These are phyloP conservation scores for Aspergillus costaricaensis DNA, from an alignment of 2,329 filamentous ascomycete genomes.

Conservation along the genomic window DNA sequence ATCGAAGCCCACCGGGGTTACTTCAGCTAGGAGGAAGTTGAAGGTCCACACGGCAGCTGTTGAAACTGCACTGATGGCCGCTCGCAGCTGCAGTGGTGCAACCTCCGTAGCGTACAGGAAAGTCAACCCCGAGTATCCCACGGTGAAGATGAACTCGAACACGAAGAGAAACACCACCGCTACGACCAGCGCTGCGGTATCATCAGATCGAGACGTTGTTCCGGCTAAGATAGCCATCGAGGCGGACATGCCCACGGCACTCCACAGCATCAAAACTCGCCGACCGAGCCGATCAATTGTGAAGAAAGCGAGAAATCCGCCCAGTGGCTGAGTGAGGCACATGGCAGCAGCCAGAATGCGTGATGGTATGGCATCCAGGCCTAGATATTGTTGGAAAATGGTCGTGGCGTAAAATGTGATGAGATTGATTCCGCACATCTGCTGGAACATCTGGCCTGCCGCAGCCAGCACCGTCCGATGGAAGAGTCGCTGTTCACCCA, in stretches of 20 bases:
- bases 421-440: constrained; percentile 41
- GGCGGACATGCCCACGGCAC: constrained; percentile 30
- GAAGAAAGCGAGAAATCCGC: constrained; percentile 49
- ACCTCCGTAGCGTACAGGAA: constrained; percentile 64
- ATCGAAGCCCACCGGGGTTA: constrained; percentile 42
- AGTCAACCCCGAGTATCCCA: constrained; percentile 61
- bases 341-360: constrained; percentile 34
- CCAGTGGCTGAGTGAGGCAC: constrained; percentile 38
- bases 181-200: constrained; percentile 52
- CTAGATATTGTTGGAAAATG: constrained; percentile 42
- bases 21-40: constrained; percentile 41
- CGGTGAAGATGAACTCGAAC: constrained; percentile 63
- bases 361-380: constrained; percentile 23
- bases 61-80: constrained; percentile 59
- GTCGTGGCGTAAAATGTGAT: constrained; percentile 41
- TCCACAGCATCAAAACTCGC: constrained; percentile 38
- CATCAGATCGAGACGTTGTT: constrained; percentile 48
- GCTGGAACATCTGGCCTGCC: constrained; percentile 39
- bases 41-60: constrained; percentile 49
- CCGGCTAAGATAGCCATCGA: constrained; percentile 49
- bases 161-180: constrained; percentile 60
- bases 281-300: constrained; percentile 47
- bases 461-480: constrained; percentile 38
- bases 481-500: constrained; percentile 38
- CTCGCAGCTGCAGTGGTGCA: constrained; percentile 44